Evolutionary conservation across 1,139 yeast species (phyloP), one percentile per base, ranked within the genome.

Genomic region (Hemisphaericaspora lyxosophila): DNA sequence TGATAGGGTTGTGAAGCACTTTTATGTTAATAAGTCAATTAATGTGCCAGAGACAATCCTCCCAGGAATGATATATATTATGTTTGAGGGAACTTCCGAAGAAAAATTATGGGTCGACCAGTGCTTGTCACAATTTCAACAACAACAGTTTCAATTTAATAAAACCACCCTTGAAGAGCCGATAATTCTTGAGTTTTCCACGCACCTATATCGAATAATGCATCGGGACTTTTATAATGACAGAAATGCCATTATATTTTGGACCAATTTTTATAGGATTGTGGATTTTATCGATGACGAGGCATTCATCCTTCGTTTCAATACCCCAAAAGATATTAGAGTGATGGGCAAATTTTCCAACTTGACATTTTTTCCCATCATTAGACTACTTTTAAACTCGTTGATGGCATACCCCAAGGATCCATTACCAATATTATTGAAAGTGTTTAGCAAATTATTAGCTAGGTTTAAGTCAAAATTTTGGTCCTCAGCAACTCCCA

Each of bases 351-450:
- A 62, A 35, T 47, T 57, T 35, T 57, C 61, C 13, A 56, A 64
- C 31, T 64, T 73, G 44, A 62, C 73, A 33, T 73, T 51, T 54
- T 74, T 48, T 57, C 59, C 83, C 1, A 51, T 80, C 5, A 54
- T 72, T 18, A 62, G 67, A 18, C 70, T 82, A 2, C 63, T 73
- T 41, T 66, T 64, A 48, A 78, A 73, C 46, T 78, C 67, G 54
- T 58, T 75, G 39, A 68, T 73, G 71, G 70, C 84, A 0, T 62
- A 60, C 30, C 59, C 74, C n/a, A 61, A 70, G 31, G 62, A 61
- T 15, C 82, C 90, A 0, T 55, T 84, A 17, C 86, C 85, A 0
- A 57, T 67, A 17, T 56, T 82, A 5, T 58, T 85, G 20, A 58
- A 73, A 36, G 73, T 75, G 2, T 64, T 83, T 25, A 51, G 64